Conservation (phyloP, 352 stramenopile genomes). For the Globisporangium orthogonon region DNA sequence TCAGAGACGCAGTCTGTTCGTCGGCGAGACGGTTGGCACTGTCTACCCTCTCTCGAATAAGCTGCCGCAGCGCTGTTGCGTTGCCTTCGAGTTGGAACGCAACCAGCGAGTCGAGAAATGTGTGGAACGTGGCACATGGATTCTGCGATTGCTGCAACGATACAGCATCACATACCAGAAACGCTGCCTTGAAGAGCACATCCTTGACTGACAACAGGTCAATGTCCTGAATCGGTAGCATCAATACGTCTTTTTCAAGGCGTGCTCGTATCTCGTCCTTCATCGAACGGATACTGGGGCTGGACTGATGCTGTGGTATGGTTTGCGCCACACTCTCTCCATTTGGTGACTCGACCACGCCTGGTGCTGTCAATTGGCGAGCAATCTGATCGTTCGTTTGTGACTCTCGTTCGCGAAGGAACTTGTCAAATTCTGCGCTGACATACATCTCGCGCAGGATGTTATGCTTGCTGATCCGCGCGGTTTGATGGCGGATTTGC, state of each 20-base stretch:
- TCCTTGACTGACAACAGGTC: conserved; percentile 15
- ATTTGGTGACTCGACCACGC: neutral
- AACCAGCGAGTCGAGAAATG: conserved; percentile 24
- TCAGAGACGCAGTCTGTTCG: conserved; percentile 11
- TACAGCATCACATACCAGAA: conserved; percentile 20
- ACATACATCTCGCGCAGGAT: conserved; percentile 36
- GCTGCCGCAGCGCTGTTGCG: conserved; percentile 14
- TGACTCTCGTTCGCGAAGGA: conserved; percentile 17
- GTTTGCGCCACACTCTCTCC: neutral
- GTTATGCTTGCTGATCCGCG: conserved; percentile 30
- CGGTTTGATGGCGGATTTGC: conserved; percentile 33
- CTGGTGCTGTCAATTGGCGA: neutral
- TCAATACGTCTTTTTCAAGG: conserved; percentile 40
- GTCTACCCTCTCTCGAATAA: conserved; percentile 20
- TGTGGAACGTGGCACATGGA: conserved; percentile 5
- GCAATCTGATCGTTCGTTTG: neutral
- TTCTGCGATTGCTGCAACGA: neutral
- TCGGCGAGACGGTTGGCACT: conserved; percentile 18
- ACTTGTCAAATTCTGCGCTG: conserved; percentile 35
- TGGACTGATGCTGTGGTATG: neutral
- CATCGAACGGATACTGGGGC: neutral
- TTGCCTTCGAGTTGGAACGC: conserved; percentile 16
- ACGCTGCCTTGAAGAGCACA: conserved; percentile 53
- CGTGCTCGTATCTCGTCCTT: conserved; percentile 19
- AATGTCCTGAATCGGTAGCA: conserved; percentile 24